Conservation (phyloP, 352 stramenopile species). For the Bremia lactucae region DNA sequence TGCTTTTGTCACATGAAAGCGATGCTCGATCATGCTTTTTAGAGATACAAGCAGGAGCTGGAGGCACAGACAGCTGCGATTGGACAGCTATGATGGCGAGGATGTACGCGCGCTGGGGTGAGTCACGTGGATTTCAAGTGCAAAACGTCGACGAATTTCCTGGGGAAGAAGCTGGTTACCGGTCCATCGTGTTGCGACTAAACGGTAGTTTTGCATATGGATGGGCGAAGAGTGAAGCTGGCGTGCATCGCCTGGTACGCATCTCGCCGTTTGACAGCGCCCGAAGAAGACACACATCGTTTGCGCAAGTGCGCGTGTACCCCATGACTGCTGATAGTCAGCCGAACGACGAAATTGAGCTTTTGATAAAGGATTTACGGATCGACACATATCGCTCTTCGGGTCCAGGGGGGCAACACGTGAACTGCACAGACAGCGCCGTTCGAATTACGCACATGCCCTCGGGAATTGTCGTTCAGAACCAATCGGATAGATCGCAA, state of each 20-base stretch:
- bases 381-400: slow-evolving; percentile 91
- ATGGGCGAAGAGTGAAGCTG: slow-evolving; percentile 90
- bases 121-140: slow-evolving; percentile 33
- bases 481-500: slow-evolving; percentile 91
- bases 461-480: slow-evolving; percentile 90
- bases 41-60: slow-evolving; percentile 71
- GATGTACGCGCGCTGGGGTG: slow-evolving; percentile 89
- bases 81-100: slow-evolving; percentile 92
- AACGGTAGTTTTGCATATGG: slow-evolving; percentile 84
- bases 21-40: slow-evolving; percentile 61
- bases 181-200: slow-evolving; percentile 43
- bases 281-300: slow-evolving; percentile 90
- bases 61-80: slow-evolving; percentile 93
- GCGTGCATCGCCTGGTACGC: slow-evolving; percentile 91
- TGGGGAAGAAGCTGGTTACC: slow-evolving; percentile 59
- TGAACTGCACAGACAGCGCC: slow-evolving; percentile 95
- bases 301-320: slow-evolving; percentile 84
- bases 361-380: slow-evolving; percentile 83
- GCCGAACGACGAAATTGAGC: slow-evolving; percentile 31
- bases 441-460: slow-evolving; percentile 94
- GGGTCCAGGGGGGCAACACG: slow-evolving; percentile 91
- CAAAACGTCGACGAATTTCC: slow-evolving; percentile 86
- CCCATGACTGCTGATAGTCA: slow-evolving; percentile 32
- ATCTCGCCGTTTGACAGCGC: slow-evolving; percentile 93
- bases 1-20: slow-evolving; percentile 46